These are phyloP conservation scores for Parasarocladium wereldwijsianum DNA, from an alignment of 2,329 filamentous ascomycete species.

Conservation along the genomic window DNA sequence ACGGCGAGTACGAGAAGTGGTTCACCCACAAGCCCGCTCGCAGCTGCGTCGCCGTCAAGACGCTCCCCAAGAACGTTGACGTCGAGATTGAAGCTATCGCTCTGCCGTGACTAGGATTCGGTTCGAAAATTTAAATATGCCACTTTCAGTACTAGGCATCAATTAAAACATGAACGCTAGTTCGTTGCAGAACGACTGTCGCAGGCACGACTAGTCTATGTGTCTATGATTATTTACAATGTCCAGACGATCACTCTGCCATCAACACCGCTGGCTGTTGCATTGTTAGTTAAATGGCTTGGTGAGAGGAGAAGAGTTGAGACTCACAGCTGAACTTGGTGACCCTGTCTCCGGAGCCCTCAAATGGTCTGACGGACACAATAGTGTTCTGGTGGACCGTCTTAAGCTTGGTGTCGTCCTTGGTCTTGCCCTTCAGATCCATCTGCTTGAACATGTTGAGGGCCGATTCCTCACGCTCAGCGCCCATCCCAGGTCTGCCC, in stretches of 20 bases:
- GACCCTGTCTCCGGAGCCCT: slow-evolving; percentile 48
- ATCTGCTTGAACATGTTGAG: slow-evolving; percentile 98
- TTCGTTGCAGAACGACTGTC: background rate
- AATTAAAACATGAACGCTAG: background rate
- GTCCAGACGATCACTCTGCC: slow-evolving; percentile 69
- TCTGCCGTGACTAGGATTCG: slow-evolving; percentile 30
- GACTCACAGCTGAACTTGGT: slow-evolving; percentile 77
- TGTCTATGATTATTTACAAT: background rate
- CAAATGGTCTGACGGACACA: slow-evolving; percentile 65
- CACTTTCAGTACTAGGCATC: too few species aligned
- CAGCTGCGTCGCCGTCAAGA: slow-evolving; percentile 81
- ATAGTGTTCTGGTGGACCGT: slow-evolving; percentile 97
- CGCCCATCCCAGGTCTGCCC: slow-evolving; percentile 43
- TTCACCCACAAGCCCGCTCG: slow-evolving; percentile 75
- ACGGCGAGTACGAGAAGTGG: slow-evolving; percentile 71
- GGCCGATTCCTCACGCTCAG: slow-evolving; percentile 72
- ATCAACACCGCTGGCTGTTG: slow-evolving; percentile 63
- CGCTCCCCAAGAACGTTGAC: slow-evolving; percentile 71
- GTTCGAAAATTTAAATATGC: slow-evolving; percentile 2
- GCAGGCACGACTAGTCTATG: background rate
- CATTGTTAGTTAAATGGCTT: slow-evolving; percentile 1
- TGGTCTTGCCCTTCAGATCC: slow-evolving; percentile 88
- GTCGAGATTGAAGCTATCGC: slow-evolving; percentile 88
- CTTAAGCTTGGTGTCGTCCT: slow-evolving; percentile 86
- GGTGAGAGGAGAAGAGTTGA: slow-evolving; percentile 4